Evolutionary conservation across 257 asterid species (phyloP), one percentile per base, ranked within the genome.

Genomic region (Solanum boliviense): DNA sequence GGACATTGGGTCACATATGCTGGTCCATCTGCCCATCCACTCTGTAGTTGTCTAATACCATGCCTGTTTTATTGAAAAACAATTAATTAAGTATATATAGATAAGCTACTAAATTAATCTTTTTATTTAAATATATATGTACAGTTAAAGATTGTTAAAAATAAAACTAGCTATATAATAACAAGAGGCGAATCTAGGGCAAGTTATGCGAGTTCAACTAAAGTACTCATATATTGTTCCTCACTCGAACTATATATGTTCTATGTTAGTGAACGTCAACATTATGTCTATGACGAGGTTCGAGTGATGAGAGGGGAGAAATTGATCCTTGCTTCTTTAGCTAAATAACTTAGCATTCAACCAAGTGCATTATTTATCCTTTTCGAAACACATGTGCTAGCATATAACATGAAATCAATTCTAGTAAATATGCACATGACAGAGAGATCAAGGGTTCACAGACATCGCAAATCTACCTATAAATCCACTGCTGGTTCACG

Each of bases 1-100:
- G 95, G 98, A 91, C 98, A 95, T 46, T 95, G 97, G 0, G 97
- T 95, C 11, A 93, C 56, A 31, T 92, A 94, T 2, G 95, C 87
- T 18, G 98, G 97, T 12, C 97, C 98, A 32, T 95, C 98, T 6
- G 95, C 91, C 98, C 98, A 94, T 35, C 94, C 98, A 21, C 91
- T 94, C 71, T 44, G 85, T 21, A 94, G 72, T 86, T 95, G 98
- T 84, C 94, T 44, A 86, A 95, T 73, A 13, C 97, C 98, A 46
- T 95, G 98, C 98, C 98, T 93, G 85, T 25, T 23, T n/a, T 2
- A 21, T 31, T 68, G 13, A 58, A 48, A 46, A 31, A 41, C 0
- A 23, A 27, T 12, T 60, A 36, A 60, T 84, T 52, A 84, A 58
- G 25, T 0, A 58, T 0, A 20, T 56, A 18, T 56, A 56, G 65